These are phyloP conservation scores for Karstenula rhodostoma DNA, from an alignment of 2,329 filamentous ascomycete genomes.

Conservation along the genomic window DNA sequence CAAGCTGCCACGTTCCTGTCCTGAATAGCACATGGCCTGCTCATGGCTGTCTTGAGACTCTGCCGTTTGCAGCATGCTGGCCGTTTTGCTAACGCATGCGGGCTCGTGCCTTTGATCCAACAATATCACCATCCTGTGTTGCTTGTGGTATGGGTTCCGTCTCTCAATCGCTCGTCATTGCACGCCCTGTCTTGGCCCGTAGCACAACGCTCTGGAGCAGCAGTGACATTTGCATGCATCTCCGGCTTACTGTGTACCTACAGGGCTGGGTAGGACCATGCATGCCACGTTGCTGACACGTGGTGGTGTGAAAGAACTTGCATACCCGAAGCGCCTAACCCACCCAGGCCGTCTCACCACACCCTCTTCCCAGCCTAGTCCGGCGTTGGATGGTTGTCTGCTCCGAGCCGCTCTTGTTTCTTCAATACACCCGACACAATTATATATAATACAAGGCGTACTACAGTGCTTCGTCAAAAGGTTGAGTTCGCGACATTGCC, in stretches of 20 bases:
- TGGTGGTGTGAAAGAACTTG: constrained; percentile 10
- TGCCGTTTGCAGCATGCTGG: background rate
- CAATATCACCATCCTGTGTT: background rate
- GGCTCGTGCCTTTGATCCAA: background rate
- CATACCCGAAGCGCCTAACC: constrained; percentile 5
- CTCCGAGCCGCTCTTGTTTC: background rate
- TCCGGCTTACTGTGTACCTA: constrained; percentile 3
- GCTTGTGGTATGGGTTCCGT: background rate
- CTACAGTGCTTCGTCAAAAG: no score
- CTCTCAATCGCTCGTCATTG: background rate
- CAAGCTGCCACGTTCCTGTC: background rate
- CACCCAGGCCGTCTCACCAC: constrained; percentile 7
- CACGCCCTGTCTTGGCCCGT: background rate
- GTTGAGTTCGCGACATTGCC: no score
- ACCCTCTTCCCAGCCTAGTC: background rate
- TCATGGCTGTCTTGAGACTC: background rate
- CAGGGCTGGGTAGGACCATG: constrained; percentile 10
- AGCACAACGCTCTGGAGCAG: background rate
- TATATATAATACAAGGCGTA: no score
- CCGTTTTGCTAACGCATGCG: background rate
- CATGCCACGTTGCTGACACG: constrained; percentile 13
- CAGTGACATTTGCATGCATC: background rate
- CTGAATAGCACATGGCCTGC: background rate
- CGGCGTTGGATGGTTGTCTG: background rate
- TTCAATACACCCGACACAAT: background rate